Percentiles rank a stretch among this genome's conserved stretches.
phyloP scores from a whole-genome alignment of 192 early-diverging fungal genomes.

The Glomus cerebriforme region DNA sequence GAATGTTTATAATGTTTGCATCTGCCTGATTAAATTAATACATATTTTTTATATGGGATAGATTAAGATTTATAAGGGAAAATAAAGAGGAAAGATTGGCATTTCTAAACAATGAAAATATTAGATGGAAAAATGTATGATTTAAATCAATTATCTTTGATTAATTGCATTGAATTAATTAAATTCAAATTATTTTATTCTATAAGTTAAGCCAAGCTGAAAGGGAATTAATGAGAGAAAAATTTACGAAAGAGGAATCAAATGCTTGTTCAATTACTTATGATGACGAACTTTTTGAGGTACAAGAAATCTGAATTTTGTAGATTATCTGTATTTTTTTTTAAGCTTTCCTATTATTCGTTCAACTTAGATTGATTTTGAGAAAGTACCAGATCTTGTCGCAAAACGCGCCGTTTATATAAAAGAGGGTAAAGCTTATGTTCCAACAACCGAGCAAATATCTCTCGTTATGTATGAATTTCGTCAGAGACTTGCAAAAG shows the following conservation, averaged over 20 bases:
- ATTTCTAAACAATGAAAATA: conserved; percentile 54
- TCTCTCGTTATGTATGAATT: conserved; percentile 79
- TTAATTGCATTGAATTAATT: not conserved
- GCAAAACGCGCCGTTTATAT: conserved; percentile 61
- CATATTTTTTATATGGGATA: not conserved
- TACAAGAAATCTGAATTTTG: conserved; percentile 1
- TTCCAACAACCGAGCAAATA: conserved; percentile 71
- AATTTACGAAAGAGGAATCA: conserved; percentile 35
- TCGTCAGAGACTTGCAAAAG: conserved; percentile 56
- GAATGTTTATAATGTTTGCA: not conserved
- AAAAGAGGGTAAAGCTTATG: conserved; percentile 66
- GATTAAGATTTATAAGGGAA: conserved; percentile 51
- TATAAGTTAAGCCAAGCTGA: conserved; percentile 39
- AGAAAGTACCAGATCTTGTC: conserved; percentile 67
- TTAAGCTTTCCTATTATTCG: not conserved
- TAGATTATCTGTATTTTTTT: not conserved
- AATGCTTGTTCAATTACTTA: conserved; percentile 32
- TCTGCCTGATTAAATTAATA: not conserved
- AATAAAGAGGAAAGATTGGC: conserved; percentile 47
- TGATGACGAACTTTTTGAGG: conserved; percentile 50
- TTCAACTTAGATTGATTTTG: conserved; percentile 67
- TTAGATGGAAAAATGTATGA: conserved; percentile 53
- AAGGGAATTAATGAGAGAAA: conserved; percentile 34
- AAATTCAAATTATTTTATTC: too few relatives aligned
- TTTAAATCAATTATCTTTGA: not conserved